Evolutionary conservation across 2,329 filamentous ascomycete genomes (phyloP), one percentile per base, ranked within the genome.

Genomic region (Neoarthrinium moseri): DNA sequence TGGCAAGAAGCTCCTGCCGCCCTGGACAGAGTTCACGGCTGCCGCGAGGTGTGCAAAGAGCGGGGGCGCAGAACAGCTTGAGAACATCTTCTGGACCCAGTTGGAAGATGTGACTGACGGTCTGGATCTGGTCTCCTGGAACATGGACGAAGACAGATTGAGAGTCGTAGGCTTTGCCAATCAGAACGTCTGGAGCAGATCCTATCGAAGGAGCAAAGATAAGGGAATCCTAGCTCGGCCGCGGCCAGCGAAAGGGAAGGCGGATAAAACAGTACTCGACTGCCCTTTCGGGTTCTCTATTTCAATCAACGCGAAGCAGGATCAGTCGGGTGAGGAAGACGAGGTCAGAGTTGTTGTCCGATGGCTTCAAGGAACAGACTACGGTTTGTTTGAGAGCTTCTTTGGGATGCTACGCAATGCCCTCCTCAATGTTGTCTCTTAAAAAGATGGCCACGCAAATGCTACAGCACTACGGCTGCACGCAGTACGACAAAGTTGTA

Each of bases 381-480:
- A 78, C 15, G 75, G 84, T 1, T 60, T 94, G 0, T 96, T 92
- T 65, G 88, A 95, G 67, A 96, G 91, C 61, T 90, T 99, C 51
- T 86, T 84, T 49, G 91, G 89, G 0, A 90, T 91, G 71, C 52
- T 95, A 30, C 51, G 52, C 17, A 59, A 54, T 8, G 43, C 51
- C 3, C 35, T 56, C 8, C 22, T 51, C 22, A 41, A 27, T 4
- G 29, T 45, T 20, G 34, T 30, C 17, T 11, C n/a, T n/a, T n/a
- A n/a, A n/a, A n/a, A n/a, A n/a, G n/a, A n/a, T n/a, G n/a, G n/a
- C n/a, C n/a, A n/a, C n/a, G n/a, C n/a, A n/a, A n/a, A n/a, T n/a
- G n/a, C n/a, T n/a, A n/a, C n/a, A n/a, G n/a, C n/a, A n/a, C n/a
- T n/a, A n/a, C n/a, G n/a, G n/a, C n/a, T n/a, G n/a, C n/a, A n/a